A percentile compares a stretch with the other conserved stretches of the same genome.
Conservation (phyloP, 192 early-diverging fungal genomes). For the Cetraspora pellucida region DNA sequence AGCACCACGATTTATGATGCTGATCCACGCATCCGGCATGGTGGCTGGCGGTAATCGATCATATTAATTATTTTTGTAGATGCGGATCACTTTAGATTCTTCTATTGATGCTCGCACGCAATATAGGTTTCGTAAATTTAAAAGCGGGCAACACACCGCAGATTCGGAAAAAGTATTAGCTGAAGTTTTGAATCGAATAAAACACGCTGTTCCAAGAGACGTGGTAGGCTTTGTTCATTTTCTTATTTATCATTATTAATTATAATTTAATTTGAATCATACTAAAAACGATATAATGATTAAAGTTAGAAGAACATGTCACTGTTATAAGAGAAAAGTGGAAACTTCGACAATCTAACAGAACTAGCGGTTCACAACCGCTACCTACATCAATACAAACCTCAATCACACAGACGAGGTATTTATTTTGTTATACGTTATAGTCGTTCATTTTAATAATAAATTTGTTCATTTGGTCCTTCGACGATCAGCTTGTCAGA, state of each 20-base stretch:
- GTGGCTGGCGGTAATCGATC: constrained; percentile 18
- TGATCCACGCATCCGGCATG: not conserved
- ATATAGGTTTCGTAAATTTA: constrained; percentile 5
- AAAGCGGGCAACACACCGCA: not conserved
- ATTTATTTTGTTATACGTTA: not conserved
- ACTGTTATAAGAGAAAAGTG: constrained; percentile 19
- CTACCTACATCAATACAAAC: not conserved
- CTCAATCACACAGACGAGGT: not conserved
- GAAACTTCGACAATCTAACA: not conserved
- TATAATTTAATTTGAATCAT: not conserved
- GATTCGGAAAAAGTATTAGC: not conserved
- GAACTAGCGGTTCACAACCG: not conserved
- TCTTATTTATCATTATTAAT: not conserved
- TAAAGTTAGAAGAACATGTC: constrained; percentile 2
- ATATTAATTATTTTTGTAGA: not conserved
- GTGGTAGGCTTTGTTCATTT: not conserved
- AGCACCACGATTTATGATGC: not conserved
- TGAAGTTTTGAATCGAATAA: not conserved
- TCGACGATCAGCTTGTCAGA: not conserved
- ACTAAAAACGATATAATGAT: no score
- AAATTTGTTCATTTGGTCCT: no score
- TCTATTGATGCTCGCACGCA: not conserved
- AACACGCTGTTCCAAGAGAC: not conserved
- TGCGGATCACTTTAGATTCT: not conserved
- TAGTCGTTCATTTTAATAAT: no score